A percentile compares a stretch with the other conserved stretches of the same genome.
phyloP scores from a whole-genome alignment of 306 rosid species.

The Glycine soja region DNA sequence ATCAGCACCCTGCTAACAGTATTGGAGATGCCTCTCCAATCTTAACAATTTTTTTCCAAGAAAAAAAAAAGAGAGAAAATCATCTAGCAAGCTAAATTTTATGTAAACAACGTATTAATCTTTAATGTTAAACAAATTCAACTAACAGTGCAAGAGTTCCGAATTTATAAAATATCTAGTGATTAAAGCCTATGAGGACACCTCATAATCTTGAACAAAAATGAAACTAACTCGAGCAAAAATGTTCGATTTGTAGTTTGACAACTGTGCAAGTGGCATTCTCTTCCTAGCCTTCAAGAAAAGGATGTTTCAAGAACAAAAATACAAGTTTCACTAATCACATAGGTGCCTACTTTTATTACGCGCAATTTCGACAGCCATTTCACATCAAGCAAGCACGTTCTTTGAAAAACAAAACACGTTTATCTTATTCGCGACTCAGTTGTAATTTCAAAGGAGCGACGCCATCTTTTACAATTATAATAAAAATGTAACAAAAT shows the following conservation, averaged over 20 bases:
- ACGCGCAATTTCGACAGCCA: not conserved
- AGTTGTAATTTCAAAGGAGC: not conserved
- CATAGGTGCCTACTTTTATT: not conserved
- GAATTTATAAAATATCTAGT: too few species aligned
- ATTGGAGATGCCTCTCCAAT: too few species aligned
- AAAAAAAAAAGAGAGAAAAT: too few species aligned
- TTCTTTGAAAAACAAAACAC: not conserved
- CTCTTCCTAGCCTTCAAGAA: not conserved
- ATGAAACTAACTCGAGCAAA: not conserved
- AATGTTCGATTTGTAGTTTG: not conserved
- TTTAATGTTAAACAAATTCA: too few species aligned
- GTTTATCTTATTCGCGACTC: not conserved
- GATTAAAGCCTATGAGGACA: too few species aligned
- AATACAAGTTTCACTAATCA: not conserved
- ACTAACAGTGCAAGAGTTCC: too few species aligned
- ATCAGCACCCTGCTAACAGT: too few species aligned
- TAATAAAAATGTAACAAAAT: slow-evolving; percentile 25
- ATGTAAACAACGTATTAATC: too few species aligned
- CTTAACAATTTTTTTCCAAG: too few species aligned
- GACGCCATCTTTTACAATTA: slow-evolving; percentile 4
- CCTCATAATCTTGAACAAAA: not conserved
- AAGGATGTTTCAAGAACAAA: not conserved
- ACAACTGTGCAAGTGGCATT: not conserved
- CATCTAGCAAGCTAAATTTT: too few species aligned
- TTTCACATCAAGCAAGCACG: slow-evolving; percentile 27